Evolutionary conservation across 1,284 basidiomycete species (phyloP).

Genomic region (Boletus semigastroideus): DNA sequence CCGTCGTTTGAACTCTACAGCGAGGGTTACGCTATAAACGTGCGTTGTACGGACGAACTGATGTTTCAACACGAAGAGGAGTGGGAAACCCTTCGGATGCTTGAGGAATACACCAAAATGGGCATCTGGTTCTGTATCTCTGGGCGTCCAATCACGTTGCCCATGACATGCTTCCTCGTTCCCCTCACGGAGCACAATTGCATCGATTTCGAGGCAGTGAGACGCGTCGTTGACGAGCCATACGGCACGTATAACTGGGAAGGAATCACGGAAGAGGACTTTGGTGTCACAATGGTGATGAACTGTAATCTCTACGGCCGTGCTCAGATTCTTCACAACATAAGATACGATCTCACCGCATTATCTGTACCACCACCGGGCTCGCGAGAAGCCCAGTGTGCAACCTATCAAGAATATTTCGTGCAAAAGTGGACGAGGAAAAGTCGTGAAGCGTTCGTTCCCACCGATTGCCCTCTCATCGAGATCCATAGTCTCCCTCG

Average conservation of each 20-base stretch:
- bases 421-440: conserved; percentile 52
- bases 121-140: conserved; percentile 66
- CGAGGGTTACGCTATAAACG: conserved; percentile 37
- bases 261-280: conserved; percentile 45
- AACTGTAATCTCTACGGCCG: conserved; percentile 56
- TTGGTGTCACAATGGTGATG: conserved; percentile 49
- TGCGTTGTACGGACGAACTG: conserved; percentile 40
- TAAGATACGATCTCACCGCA: conserved; percentile 65
- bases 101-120: conserved; percentile 62
- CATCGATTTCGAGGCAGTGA: conserved; percentile 59
- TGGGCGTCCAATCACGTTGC: conserved; percentile 48
- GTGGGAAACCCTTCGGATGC: conserved; percentile 43
- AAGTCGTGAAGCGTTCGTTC: conserved; percentile 42
- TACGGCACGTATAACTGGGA: conserved; percentile 56
- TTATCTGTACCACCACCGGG: conserved; percentile 51
- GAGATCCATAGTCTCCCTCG: conserved; percentile 48
- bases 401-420: conserved; percentile 64
- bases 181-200: conserved; percentile 49
- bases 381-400: conserved; percentile 45
- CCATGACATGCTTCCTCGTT: conserved; percentile 60
- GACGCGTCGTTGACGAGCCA: conserved; percentile 46
- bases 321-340: conserved; percentile 51
- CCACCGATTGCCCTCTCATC: conserved; percentile 57
- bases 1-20: conserved; percentile 45
- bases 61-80: conserved; percentile 45